phyloP scores from a whole-genome alignment of 2,329 filamentous ascomycete species.

The Cytospora piceicola region DNA sequence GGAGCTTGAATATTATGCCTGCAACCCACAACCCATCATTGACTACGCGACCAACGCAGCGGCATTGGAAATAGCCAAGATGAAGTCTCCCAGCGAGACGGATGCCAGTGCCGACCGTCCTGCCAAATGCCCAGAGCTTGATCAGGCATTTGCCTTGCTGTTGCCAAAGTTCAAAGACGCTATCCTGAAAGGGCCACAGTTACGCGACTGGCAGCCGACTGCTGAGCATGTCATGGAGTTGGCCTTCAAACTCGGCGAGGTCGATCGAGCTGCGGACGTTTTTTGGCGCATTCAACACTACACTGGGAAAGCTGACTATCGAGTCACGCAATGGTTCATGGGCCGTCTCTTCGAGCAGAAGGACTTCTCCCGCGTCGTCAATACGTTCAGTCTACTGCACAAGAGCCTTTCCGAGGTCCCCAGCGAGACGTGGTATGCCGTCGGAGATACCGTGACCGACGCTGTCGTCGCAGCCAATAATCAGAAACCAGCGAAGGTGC shows the following conservation, averaged over 20 bases:
- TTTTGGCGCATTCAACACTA: constrained; percentile 41
- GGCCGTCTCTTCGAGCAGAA: constrained; percentile 36
- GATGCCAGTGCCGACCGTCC: neutral
- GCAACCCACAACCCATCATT: constrained; percentile 43
- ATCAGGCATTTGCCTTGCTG: constrained; percentile 39
- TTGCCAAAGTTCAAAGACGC: constrained; percentile 38
- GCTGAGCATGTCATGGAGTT: constrained; percentile 31
- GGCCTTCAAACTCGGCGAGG: constrained; percentile 34
- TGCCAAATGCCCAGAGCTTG: constrained; percentile 28
- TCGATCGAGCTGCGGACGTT: constrained; percentile 35
- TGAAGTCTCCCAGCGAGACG: neutral
- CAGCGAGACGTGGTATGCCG: constrained; percentile 26
- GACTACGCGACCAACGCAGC: constrained; percentile 35
- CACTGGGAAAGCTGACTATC: constrained; percentile 33
- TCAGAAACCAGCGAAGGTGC: constrained; percentile 36
- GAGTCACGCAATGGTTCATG: constrained; percentile 40
- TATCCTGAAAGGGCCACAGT: constrained; percentile 13
- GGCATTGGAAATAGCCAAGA: constrained; percentile 16
- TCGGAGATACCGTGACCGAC: constrained; percentile 40
- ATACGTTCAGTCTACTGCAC: constrained; percentile 39
- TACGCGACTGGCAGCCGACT: constrained; percentile 20
- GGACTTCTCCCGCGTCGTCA: constrained; percentile 41
- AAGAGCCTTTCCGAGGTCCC: constrained; percentile 33
- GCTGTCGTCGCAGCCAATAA: constrained; percentile 40
- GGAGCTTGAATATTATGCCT: constrained; percentile 42